Conservation (phyloP, 768 basidiomycete genomes). For the Amanita rubescens region DNA sequence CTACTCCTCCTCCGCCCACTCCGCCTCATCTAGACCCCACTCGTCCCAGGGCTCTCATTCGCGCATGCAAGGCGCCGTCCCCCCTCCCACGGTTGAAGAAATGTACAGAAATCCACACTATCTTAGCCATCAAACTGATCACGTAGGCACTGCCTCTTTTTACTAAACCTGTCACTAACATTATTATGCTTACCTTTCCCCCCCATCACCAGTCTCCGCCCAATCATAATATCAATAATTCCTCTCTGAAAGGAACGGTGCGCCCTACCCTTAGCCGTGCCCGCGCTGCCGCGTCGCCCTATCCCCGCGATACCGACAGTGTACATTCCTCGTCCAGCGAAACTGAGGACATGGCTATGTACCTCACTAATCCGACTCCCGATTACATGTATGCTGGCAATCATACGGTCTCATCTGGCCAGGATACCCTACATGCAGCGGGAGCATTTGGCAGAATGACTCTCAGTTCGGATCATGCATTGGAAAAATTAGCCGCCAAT, state of each 20-base stretch:
- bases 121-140: constrained; percentile 39
- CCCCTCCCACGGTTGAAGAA: constrained; percentile 50
- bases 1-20: constrained; percentile 67
- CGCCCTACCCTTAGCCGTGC: constrained; percentile 74
- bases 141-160: constrained; percentile 26
- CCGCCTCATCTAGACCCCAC: constrained; percentile 67
- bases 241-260: constrained; percentile 70
- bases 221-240: constrained; percentile 68
- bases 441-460: constrained; percentile 75
- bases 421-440: constrained; percentile 55
- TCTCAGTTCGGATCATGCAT: constrained; percentile 64
- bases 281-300: constrained; percentile 75
- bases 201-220: constrained; percentile 53
- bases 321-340: constrained; percentile 85
- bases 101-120: constrained; percentile 63
- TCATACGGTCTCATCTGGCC: constrained; percentile 39
- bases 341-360: constrained; percentile 83
- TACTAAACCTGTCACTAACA: constrained; percentile 6
- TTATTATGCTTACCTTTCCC: constrained; percentile 9
- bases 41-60: constrained; percentile 63
- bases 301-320: constrained; percentile 79
- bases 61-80: constrained; percentile 44
- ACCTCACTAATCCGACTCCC: constrained; percentile 43
- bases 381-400: constrained; percentile 64
- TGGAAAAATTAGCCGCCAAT: constrained; percentile 83